Percentiles rank a stretch among this genome's conserved stretches.
phyloP scores from a whole-genome alignment of 2,329 filamentous ascomycete genomes.

The Lasiodiplodia sp. region DNA sequence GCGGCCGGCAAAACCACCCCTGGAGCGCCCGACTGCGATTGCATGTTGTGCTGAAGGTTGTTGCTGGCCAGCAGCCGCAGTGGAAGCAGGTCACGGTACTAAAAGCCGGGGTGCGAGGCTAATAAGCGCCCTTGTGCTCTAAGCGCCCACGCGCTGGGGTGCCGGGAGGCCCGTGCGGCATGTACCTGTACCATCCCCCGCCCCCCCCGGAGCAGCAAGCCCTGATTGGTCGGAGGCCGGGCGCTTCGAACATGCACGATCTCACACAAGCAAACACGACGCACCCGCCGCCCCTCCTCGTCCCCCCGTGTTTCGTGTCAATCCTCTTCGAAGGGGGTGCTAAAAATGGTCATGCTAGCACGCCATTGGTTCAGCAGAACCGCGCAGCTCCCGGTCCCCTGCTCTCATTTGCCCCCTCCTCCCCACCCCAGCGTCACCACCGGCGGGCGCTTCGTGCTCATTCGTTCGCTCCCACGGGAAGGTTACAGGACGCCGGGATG shows the following conservation, averaged over 20 bases:
- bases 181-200: not conserved
- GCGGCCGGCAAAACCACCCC: no score
- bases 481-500: slow-evolving; percentile 24
- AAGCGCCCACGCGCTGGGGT: not conserved
- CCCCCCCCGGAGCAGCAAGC: not conserved
- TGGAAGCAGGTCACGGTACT: not conserved
- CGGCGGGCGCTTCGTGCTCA: not conserved
- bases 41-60: not conserved
- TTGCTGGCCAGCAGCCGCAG: not conserved
- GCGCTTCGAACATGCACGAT: slow-evolving; percentile 14
- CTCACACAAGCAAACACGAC: slow-evolving; percentile 9
- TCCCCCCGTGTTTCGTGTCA: not conserved
- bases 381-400: not conserved
- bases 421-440: not conserved
- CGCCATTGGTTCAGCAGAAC: not conserved
- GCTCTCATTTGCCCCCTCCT: not conserved
- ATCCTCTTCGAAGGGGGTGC: not conserved
- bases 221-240: not conserved
- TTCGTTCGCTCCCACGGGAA: slow-evolving; percentile 15
- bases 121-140: not conserved
- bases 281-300: not conserved
- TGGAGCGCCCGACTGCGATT: not conserved
- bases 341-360: not conserved
- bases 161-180: not conserved
- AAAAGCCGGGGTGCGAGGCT: not conserved